Conservation (phyloP, 805 yeast genomes). For the Ogataea henricii region DNA sequence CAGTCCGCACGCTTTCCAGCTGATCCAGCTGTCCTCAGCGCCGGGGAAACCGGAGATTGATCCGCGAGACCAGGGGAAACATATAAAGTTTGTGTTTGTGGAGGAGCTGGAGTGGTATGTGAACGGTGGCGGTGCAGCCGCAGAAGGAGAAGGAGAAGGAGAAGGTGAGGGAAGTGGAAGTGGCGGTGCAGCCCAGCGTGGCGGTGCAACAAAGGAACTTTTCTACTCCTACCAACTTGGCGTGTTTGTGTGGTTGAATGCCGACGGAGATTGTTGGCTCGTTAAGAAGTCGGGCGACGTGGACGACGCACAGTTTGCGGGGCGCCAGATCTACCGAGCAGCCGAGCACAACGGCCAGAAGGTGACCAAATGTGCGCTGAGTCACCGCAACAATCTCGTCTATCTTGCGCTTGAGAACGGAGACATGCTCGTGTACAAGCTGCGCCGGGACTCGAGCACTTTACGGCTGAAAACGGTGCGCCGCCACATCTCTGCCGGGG, state of each 20-base stretch:
- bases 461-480: slow-evolving; percentile 34
- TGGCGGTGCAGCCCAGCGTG: slow-evolving; percentile 9
- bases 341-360: slow-evolving; percentile 10
- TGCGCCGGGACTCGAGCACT: slow-evolving; percentile 36
- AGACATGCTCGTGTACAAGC: slow-evolving; percentile 37
- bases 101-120: slow-evolving; percentile 37
- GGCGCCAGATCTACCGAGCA: slow-evolving; percentile 26
- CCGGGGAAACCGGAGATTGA: slow-evolving; percentile 19
- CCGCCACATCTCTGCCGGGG: slow-evolving; percentile 39
- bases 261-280: slow-evolving; percentile 34
- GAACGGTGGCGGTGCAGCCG: too few relatives aligned
- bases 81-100: slow-evolving; percentile 31
- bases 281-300: slow-evolving; percentile 18
- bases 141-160: too few relatives aligned
- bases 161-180: too few relatives aligned
- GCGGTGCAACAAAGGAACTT: slow-evolving; percentile 13
- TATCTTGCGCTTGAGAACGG: slow-evolving; percentile 43
- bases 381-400: slow-evolving; percentile 42
- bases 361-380: slow-evolving; percentile 37
- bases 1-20: slow-evolving; percentile 38
- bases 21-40: slow-evolving; percentile 28
- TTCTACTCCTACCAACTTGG: slow-evolving; percentile 27
- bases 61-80: slow-evolving; percentile 25
- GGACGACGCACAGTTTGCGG: slow-evolving; percentile 24
- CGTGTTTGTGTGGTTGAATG: slow-evolving; percentile 35